Base-by-base conservation (phyloP, 2,329 filamentous ascomycete genomes). In the Pseudopithomyces chartarum region DNA sequence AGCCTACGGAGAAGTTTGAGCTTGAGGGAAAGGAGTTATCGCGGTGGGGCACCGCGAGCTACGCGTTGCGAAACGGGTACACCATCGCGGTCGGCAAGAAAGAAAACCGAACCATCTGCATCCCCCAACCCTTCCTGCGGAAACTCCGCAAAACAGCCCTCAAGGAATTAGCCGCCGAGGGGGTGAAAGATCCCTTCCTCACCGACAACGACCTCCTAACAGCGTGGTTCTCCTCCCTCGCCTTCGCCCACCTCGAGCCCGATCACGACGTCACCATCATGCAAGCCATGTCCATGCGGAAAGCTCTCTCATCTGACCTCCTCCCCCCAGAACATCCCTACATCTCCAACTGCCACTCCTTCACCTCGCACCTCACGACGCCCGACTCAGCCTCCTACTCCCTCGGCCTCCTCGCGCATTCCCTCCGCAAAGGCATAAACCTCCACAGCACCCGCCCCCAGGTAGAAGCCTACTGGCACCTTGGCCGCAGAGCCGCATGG, bases 281-380 rank as follows among this genome's bases (percentile, higher is more conserved):
- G 40, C 51, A 53, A 45, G 51, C 51, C 34, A 53, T 53, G 51
- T 49, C 46, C 11, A 39, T 49, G n/a, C 46, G 46, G 13, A 33
- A 33, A 12, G 46, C 46, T 5, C 33, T 49, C 6, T 33, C 39
- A 20, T 15, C 7, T 10, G 46, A 49, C 29, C 34, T 49, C 4
- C 29, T 49, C 6, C 46, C 46, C 3, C 46, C 46, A 26, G 46
- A 22, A n/a, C 38, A 6, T 2, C 46, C 34, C 13, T 49, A 39
- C 20, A 33, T 49, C 3, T 49, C 46, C 34, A 49, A 49, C 34
- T 49, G 46, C 22, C 46, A 17, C 8, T 29, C 12, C 33, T 49
- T 23, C 10, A 49, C n/a, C n/a, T n/a, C 34, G 46, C 39, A 34
- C 17, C 33, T 49, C 33, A n/a, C 39, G 33, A 39, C n/a, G 20